Conservation (phyloP, 352 stramenopile species). For the Aphanomyces astaci region DNA sequence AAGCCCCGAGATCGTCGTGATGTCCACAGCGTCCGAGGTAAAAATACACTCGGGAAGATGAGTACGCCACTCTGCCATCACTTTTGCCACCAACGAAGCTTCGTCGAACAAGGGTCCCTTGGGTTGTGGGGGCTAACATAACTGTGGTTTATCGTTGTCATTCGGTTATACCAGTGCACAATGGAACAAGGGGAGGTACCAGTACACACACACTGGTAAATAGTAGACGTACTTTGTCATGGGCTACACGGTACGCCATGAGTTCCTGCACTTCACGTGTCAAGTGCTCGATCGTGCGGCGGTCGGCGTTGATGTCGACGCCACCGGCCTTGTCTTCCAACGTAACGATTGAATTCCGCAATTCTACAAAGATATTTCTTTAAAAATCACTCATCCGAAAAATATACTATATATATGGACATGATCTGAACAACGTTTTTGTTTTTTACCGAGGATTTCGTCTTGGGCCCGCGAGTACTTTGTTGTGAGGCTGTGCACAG, state of each 20-base stretch:
- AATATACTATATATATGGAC: too few relatives aligned
- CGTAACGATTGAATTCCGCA: conserved; percentile 53
- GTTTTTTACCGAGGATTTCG: too few relatives aligned
- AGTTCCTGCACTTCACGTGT: conserved; percentile 51
- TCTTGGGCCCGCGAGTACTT: conserved; percentile 65
- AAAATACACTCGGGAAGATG: not conserved
- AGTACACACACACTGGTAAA: not conserved
- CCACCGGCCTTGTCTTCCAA: conserved; percentile 65
- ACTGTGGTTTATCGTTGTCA: too few relatives aligned
- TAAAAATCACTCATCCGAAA: not conserved
- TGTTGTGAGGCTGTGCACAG: conserved; percentile 41
- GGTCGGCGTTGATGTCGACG: conserved; percentile 54
- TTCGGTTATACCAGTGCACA: too few relatives aligned
- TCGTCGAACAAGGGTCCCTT: not conserved
- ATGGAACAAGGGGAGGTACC: too few relatives aligned
- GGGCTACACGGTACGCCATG: not conserved
- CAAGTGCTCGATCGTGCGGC: conserved; percentile 52
- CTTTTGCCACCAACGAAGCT: not conserved
- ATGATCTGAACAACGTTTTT: too few relatives aligned
- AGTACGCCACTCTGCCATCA: not conserved
- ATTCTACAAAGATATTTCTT: conserved; percentile 26
- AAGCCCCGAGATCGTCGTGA: too few relatives aligned
- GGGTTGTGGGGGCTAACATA: not conserved
- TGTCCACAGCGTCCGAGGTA: not conserved
- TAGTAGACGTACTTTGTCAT: not conserved